A percentile compares a stretch with the other conserved stretches of the same genome.
phyloP scores from a whole-genome alignment of 371 early-diverging fungal genomes.

The Amoeboradix gromovi region DNA sequence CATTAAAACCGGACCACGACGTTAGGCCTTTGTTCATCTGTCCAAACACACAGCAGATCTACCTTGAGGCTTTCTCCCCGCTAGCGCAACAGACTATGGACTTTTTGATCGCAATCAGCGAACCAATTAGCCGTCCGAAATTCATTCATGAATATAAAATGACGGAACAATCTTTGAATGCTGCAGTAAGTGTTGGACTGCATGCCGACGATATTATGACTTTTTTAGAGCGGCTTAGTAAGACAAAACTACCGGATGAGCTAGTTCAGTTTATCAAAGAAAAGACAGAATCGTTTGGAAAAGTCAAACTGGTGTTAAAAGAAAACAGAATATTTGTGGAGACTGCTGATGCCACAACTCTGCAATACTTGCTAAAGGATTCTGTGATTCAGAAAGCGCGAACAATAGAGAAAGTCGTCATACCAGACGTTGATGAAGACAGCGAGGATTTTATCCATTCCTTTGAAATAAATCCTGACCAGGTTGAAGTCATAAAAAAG shows the following conservation, averaged over 20 bases:
- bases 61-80: constrained; percentile 84
- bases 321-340: constrained; percentile 67
- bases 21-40: constrained; percentile 84
- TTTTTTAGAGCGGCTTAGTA: constrained; percentile 67
- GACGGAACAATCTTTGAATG: constrained; percentile 91
- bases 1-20: constrained; percentile 55
- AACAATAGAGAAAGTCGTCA: too few relatives aligned
- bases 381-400: constrained; percentile 35
- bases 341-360: constrained; percentile 42
- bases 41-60: constrained; percentile 64
- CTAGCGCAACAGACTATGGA: constrained; percentile 84
- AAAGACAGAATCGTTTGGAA: constrained; percentile 80
- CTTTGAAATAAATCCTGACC: constrained; percentile 50
- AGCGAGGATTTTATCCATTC: constrained; percentile 24
- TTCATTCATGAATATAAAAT: constrained; percentile 93
- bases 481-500: constrained; percentile 37
- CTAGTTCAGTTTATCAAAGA: constrained; percentile 59
- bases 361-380: constrained; percentile 58
- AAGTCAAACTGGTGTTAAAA: constrained; percentile 87
- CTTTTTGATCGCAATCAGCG: constrained; percentile 92
- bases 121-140: constrained; percentile 83
- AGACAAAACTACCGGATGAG: constrained; percentile 52
- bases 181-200: constrained; percentile 94
- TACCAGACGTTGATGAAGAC: constrained; percentile 13
- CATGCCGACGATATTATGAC: constrained; percentile 81